Evolutionary conservation across 352 stramenopile genomes (phyloP), one percentile per base, ranked within the genome.

Genomic region (Globisporangium cylindrosporum): DNA sequence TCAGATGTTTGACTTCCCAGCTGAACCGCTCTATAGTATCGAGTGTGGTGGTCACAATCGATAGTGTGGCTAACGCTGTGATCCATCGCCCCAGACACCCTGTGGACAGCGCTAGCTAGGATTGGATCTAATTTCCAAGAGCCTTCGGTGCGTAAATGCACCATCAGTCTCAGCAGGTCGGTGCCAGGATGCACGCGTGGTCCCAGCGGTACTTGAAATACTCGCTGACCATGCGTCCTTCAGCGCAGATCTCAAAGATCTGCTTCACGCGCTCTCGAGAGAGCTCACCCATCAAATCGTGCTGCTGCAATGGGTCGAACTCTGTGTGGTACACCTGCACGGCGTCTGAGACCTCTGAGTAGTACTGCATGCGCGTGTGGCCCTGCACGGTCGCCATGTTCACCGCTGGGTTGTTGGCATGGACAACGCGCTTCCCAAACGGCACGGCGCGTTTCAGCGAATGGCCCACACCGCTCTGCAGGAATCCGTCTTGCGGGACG

Each of bases 341-440:
- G 22, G 77, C 77, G 57, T 89, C 76, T 10, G 74, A 80, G 59
- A 79, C 69, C n/a, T 82, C 71, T 3, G 74, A 63, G 54, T 80
- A 84, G 66, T 81, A 92, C 63, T 89, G 79, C 43, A 89, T 76
- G 22, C 83, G 74, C 48, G 73, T 77, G 66, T 86, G 66, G 66
- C 80, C 80, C 53, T 84, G 74, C n/a, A 89, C 68, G 12, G 72
- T 81, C 1, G 78, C 81, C 27, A 84, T 74, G 57, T 88, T 89
- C 38, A 78, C 67, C 14, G 75, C 73, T 14, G 84, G 81, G 60
- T 92, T 90, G 70, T 82, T 84, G 69, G 69, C 84, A 60, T 81
- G 86, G 15, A 80, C 73, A 0, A 79, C 70, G 3, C 75, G 67
- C n/a, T 78, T 66, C 10, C 70, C 71, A 9, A 73, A 54, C 2